Base-by-base conservation (phyloP, 2,329 filamentous ascomycete genomes). In the Fusarium austroafricanum region DNA sequence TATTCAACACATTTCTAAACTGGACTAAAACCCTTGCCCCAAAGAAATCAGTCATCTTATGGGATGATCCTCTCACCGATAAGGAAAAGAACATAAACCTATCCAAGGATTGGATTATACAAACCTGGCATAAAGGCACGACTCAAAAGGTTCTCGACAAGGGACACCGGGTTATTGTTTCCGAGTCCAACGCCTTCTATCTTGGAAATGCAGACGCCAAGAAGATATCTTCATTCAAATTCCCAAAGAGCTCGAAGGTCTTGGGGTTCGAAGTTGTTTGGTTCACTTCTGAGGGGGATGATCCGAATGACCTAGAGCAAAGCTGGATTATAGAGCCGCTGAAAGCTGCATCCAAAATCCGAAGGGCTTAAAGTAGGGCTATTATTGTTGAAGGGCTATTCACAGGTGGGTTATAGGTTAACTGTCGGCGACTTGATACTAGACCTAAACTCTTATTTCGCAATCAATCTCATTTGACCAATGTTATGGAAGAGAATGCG, bases 21-120 rank as follows among this genome's bases (percentile, higher is more conserved):
- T 55, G 59, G 49, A 40, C 55, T 3, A 42, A 55, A 4, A 21
- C 35, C 2, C n/a, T 47, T 1, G 10, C 9, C 0, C 59, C 59
- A 1, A 62, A 14, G 2, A 62, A 62, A 21, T 62, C 57, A 0
- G 17, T 43, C 3, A 55, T 62, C 2, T 4, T 62, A 1, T 62
- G 59, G 59, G 59, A 62, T 0, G 59, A 62, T 7, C 59, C 59
- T 1, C 37, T 62, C 1, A 62, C 59, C 1, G 59, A 62, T 15
- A 12, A 29, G 1, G 59, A 17, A 17, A 62, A 62, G 15, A 17
- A 20, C 3, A 43, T 62, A 5, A 20, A 20, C 2, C 7, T 62
- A 0, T 26, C 29, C 2, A 55, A 46, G 4, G 57, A 62, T 14
- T 62, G 59, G 59, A 62, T 62, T 2, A 55, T 62, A 5, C 59